Conservation (phyloP, 208 protist species). For the Leishmania aethiopica region DNA sequence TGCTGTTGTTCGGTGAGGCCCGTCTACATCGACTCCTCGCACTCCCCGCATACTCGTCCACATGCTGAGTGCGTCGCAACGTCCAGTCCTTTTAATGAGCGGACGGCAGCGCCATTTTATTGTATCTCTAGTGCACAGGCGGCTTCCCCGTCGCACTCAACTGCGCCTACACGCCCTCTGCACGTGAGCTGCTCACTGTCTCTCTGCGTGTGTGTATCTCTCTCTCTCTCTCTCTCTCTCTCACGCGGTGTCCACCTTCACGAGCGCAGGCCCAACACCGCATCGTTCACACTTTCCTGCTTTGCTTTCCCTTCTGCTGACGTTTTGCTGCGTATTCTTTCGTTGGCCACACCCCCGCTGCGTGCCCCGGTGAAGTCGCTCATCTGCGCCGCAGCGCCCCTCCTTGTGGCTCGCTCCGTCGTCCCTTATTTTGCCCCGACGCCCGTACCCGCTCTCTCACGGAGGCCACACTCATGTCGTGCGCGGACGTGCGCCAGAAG, state of each 20-base stretch:
- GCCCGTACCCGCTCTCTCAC: not conserved
- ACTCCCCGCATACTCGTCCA: not conserved
- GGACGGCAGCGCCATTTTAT: not conserved
- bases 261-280: not conserved
- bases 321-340: not conserved
- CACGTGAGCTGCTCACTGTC: not conserved
- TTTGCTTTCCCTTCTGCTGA: not conserved
- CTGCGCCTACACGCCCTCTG: not conserved
- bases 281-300: not conserved
- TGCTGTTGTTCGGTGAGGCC: not conserved
- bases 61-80: not conserved
- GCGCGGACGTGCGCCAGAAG: conserved; percentile 76
- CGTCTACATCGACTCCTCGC: too few relatives aligned
- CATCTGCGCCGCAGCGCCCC: not conserved
- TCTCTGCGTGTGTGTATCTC: not conserved
- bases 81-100: not conserved
- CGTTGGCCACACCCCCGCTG: not conserved
- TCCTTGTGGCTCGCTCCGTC: conserved; percentile 5
- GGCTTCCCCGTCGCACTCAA: not conserved
- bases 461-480: conserved; percentile 27
- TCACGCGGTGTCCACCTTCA: not conserved
- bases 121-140: not conserved
- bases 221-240: not conserved
- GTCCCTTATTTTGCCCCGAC: not conserved
- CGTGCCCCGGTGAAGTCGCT: too few relatives aligned